Evolutionary conservation across 331 rosid species (phyloP).

Genomic region (Malus hybrid): DNA sequence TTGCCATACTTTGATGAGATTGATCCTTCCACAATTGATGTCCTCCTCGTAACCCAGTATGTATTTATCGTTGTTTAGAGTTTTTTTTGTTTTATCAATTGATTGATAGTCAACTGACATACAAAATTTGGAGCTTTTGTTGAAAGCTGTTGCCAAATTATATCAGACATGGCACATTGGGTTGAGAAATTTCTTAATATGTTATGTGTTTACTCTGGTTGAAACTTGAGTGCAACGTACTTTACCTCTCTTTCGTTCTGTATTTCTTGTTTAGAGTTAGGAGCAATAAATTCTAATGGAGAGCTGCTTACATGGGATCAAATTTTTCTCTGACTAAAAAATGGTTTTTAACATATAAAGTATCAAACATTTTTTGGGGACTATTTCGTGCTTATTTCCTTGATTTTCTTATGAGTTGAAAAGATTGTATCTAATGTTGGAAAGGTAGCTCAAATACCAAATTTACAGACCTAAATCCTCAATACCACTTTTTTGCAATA

Average conservation of each 20-base stretch:
- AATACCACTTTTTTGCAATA: neutral
- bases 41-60: conserved; percentile 90
- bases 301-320: too few species aligned
- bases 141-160: neutral
- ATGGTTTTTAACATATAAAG: too few species aligned
- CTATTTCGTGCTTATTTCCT: neutral
- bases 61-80: neutral
- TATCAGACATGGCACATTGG: neutral
- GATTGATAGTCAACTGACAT: neutral
- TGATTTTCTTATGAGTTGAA: neutral
- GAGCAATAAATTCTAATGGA: too few species aligned
- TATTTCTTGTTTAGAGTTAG: too few species aligned
- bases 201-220: neutral
- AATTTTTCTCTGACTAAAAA: neutral
- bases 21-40: conserved; percentile 81
- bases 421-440: neutral
- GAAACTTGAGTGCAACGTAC: neutral
- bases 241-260: neutral
- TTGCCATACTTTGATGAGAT: conserved; percentile 94
- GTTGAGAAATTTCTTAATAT: neutral
- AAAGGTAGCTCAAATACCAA: neutral
- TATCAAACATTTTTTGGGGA: too few species aligned
- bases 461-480: neutral
- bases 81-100: neutral
- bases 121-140: neutral